Evolutionary conservation across 2,329 filamentous ascomycete genomes (phyloP), one percentile per base, ranked within the genome.

Genomic region (Pezicula neosporulosa): DNA sequence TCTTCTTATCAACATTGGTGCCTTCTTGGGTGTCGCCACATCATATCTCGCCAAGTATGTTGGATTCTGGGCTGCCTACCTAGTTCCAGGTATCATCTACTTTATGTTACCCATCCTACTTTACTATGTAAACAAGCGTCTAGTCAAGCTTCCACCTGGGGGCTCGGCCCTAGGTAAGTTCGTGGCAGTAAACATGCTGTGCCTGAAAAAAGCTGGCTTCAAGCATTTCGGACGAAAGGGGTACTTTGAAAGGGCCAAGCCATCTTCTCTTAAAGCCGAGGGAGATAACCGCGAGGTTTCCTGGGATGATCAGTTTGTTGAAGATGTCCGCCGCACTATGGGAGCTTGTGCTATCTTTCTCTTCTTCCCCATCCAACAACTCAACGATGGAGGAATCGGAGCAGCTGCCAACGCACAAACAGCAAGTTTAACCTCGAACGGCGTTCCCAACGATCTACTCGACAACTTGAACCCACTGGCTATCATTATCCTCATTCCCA

Each of bases 261-360:
- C 87, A 2, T 86, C 81, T 18, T 72, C 74, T 30, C 72, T 88
- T 6, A 71, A 78, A 7, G 71, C 76, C 33, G 68, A 66, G 2
- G 68, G 65, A 4, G 62, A 63, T 16, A 52, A 56, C 16, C 76
- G 59, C 82, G 82, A 51, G 86, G 86, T 0, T 38, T 48, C 82
- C 0, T 90, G 89, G 60, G 87, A 91, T 54, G 89, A 92, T 59
- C 81, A 80, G 47, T 92, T 87, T 86, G 87, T 92, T 27, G 87
- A 90, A 63, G 85, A 90, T 63, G 82, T 90, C 48, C 77, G 77
- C 50, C 85, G 87, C 69, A 86, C 85, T 54, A 71, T 87, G 52
- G 75, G 78, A 62, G 85, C 85, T 50, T 87, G 83, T 72, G 76
- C 80, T 57, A 85, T 89, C 39, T 91, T 87, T 66, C 56, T 73